phyloP scores from a whole-genome alignment of 2,329 filamentous ascomycete species.

The Arachnopeziza araneosa region DNA sequence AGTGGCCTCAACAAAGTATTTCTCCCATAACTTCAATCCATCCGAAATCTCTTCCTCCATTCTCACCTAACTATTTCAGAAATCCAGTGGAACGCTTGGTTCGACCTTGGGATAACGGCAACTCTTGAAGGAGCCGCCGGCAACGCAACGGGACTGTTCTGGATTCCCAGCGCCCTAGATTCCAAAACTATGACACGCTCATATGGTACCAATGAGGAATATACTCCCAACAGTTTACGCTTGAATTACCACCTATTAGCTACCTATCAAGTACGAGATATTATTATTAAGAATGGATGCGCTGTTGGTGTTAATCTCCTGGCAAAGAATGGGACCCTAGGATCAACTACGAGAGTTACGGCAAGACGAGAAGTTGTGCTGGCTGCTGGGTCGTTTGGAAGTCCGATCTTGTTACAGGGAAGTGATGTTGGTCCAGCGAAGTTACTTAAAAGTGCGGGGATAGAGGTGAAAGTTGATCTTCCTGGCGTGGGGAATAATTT shows the following conservation, averaged over 20 bases:
- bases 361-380: slow-evolving; percentile 19
- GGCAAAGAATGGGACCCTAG: not conserved
- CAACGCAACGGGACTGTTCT: not conserved
- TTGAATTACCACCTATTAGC: not conserved
- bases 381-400: slow-evolving; percentile 19
- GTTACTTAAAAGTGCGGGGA: slow-evolving; percentile 13
- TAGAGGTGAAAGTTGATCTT: slow-evolving; percentile 14
- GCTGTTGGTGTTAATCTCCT: not conserved
- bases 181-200: not conserved
- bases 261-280: not conserved
- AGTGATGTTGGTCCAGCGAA: slow-evolving; percentile 26
- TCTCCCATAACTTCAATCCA: not conserved
- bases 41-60: too few relatives aligned
- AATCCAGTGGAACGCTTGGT: not conserved
- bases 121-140: not conserved
- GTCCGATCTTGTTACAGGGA: slow-evolving; percentile 31
- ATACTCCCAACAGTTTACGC: not conserved
- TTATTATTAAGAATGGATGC: not conserved
- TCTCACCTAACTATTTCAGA: not conserved
- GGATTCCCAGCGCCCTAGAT: not conserved
- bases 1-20: not conserved
- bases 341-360: not conserved
- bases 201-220: not conserved
- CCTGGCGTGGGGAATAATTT: slow-evolving; percentile 22
- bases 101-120: not conserved